phyloP scores from a whole-genome alignment of 2,329 filamentous ascomycete genomes.

The Arthroderma uncinatum region DNA sequence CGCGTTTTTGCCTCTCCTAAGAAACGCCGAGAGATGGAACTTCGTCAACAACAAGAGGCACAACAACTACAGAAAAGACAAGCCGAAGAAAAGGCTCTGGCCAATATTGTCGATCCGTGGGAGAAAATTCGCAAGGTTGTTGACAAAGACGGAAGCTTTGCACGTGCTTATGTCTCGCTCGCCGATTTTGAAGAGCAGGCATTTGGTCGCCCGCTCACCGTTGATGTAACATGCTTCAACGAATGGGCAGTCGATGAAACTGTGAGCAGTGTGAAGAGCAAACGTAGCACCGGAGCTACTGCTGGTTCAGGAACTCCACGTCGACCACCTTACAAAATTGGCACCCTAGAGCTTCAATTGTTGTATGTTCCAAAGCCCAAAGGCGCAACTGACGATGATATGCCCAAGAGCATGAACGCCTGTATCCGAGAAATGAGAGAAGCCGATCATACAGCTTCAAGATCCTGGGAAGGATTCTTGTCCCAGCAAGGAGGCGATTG shows the following conservation, averaged over 20 bases:
- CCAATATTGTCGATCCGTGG: conserved; percentile 52
- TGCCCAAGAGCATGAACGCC: conserved; percentile 99
- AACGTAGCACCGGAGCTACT: conserved; percentile 56
- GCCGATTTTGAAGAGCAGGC: conserved; percentile 84
- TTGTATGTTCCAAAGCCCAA: conserved; percentile 90
- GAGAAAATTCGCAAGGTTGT: conserved; percentile 79
- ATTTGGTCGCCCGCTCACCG: conserved; percentile 76
- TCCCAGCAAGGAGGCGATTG: conserved; percentile 98
- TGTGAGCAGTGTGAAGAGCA: conserved; percentile 85
- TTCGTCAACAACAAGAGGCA: conserved; percentile 70
- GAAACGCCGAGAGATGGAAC: conserved; percentile 90
- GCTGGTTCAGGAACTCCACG: conserved; percentile 50
- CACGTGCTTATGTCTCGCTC: conserved; percentile 81
- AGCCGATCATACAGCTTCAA: conserved; percentile 66
- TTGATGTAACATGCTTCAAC: conserved; percentile 92
- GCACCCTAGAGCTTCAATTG: conserved; percentile 85
- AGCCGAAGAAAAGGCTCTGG: conserved; percentile 49
- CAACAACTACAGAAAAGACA: conserved; percentile 54
- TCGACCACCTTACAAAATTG: conserved; percentile 87
- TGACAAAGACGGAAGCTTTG: conserved; percentile 86
- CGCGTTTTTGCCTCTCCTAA: conserved; percentile 88
- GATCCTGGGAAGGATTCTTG: conserved; percentile 75
- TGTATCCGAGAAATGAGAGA: conserved; percentile 89
- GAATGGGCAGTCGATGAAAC: conserved; percentile 91
- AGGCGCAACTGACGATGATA: conserved; percentile 77